Evolutionary conservation across 352 stramenopile species (phyloP), one percentile per base, ranked within the genome.

Genomic region (Globisporangium viniferum): DNA sequence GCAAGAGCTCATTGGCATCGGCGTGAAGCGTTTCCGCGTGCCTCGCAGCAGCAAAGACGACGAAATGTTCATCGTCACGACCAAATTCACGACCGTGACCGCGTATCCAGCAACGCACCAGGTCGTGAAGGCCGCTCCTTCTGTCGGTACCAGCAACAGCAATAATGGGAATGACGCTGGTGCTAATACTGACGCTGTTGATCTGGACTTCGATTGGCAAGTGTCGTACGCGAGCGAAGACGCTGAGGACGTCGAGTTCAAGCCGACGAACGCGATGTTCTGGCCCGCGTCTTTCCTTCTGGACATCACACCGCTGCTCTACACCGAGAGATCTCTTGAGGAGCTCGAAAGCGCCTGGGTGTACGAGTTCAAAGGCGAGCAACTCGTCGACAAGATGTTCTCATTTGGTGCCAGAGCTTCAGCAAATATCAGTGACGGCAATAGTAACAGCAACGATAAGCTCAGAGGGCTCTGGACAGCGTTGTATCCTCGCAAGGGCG

Each of bases 321-420:
- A 92, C 71, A 82, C 75, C 1, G 63, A 76, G 24, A 73, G 69
- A 1, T 71, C 74, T 12, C 67, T 89, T 9, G 24, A 53, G 0
- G 74, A 88, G 22, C 73, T 93, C 5, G 79, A 90, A 27, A 49
- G 59, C 48, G 73, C 73, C 15, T 81, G 68, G 41, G 27, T 91
- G 20, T 91, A 86, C 64, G 86, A 93, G 64, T 90, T 92, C 46
- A 66, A 78, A 39, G 83, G 75, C 15, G 72, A 79, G 15, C 71
- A 77, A 14, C 60, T 66, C 0, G 39, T 73, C 3, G 78, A 85
- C 51, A 78, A 74, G 36, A 56, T 67, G 6, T 93, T 75, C 48
- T 77, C 80, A 2, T 68, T 92, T 14, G 83, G 85, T 0, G 15
- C 63, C 3, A 63, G 3, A 48, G 20, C 41, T 10, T 14, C 48